Conservation (phyloP, 2,329 filamentous ascomycete species). For the Penicillium glabrum region DNA sequence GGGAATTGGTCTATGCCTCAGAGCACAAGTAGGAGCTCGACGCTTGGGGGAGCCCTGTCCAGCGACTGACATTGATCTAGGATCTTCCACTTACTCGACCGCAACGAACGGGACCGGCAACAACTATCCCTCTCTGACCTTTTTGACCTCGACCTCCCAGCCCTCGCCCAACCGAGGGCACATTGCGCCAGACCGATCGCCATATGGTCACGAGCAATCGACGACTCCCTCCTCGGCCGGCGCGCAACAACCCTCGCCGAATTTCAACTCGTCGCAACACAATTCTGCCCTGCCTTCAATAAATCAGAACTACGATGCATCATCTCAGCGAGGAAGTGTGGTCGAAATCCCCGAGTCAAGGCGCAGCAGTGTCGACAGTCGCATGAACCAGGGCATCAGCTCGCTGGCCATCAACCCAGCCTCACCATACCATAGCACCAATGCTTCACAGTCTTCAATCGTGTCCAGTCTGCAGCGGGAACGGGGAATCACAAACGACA, state of each 20-base stretch:
- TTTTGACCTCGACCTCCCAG: slow-evolving; percentile 46
- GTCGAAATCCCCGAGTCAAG: slow-evolving; percentile 47
- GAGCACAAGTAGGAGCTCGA: slow-evolving; percentile 29
- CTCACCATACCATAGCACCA: slow-evolving; percentile 50
- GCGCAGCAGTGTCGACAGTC: slow-evolving; percentile 51
- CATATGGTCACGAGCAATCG: slow-evolving; percentile 42
- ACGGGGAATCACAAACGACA: slow-evolving; percentile 42
- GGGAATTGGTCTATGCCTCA: slow-evolving; percentile 61
- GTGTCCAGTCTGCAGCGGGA: slow-evolving; percentile 45
- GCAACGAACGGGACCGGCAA: slow-evolving; percentile 45
- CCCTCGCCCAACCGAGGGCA: slow-evolving; percentile 46
- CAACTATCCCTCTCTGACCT: slow-evolving; percentile 44
- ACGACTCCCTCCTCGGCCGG: slow-evolving; percentile 39
- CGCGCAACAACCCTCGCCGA: slow-evolving; percentile 39
- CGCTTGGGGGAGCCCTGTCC: background rate
- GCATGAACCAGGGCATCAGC: slow-evolving; percentile 51
- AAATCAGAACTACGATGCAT: slow-evolving; percentile 58
- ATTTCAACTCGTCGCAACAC: slow-evolving; percentile 38
- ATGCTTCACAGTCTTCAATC: slow-evolving; percentile 47
- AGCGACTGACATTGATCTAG: slow-evolving; percentile 28
- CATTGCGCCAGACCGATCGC: slow-evolving; percentile 41
- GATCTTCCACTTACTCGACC: slow-evolving; percentile 51
- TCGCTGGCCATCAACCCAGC: slow-evolving; percentile 48
- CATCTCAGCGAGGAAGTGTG: slow-evolving; percentile 44
- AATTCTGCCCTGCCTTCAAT: slow-evolving; percentile 55